phyloP scores from a whole-genome alignment of 1,284 basidiomycete genomes.

The Exobasidium rhododendri region DNA sequence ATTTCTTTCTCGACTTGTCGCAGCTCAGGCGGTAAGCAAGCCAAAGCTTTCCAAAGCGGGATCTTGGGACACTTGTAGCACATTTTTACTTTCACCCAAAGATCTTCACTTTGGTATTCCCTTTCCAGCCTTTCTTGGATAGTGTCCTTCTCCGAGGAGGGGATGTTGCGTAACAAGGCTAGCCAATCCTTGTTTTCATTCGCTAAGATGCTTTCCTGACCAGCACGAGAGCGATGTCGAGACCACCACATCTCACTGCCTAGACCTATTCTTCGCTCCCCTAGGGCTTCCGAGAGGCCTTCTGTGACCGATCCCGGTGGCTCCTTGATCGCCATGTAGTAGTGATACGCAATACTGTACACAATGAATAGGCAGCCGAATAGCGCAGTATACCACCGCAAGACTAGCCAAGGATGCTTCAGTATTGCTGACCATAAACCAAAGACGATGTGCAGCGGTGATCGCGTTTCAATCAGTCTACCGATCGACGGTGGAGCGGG shows the following conservation, averaged over 20 bases:
- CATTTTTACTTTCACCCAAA: slow-evolving; percentile 42
- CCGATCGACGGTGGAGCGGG: slow-evolving; percentile 31
- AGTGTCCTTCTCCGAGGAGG: slow-evolving; percentile 18
- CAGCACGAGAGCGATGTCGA: slow-evolving; percentile 27
- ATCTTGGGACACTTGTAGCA: slow-evolving; percentile 47
- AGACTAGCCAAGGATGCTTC: slow-evolving; percentile 24
- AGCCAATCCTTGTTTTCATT: neutral
- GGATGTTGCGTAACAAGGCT: neutral
- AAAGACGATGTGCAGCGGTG: slow-evolving; percentile 38
- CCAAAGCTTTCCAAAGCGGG: slow-evolving; percentile 37
- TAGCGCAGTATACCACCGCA: slow-evolving; percentile 44
- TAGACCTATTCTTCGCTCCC: slow-evolving; percentile 38
- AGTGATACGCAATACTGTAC: slow-evolving; percentile 73
- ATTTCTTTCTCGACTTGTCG: slow-evolving; percentile 38
- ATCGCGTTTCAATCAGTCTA: slow-evolving; percentile 32
- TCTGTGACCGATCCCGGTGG: slow-evolving; percentile 49
- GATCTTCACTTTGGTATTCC: slow-evolving; percentile 23
- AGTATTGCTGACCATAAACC: slow-evolving; percentile 29
- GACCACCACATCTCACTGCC: slow-evolving; percentile 49
- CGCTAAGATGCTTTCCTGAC: slow-evolving; percentile 16
- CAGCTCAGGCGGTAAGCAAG: slow-evolving; percentile 46
- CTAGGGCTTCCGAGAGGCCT: slow-evolving; percentile 29
- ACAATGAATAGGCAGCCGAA: slow-evolving; percentile 72
- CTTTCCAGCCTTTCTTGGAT: slow-evolving; percentile 21
- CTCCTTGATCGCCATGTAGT: slow-evolving; percentile 76